These are phyloP conservation scores for Inga oerstediana DNA, from an alignment of 306 rosid species.

Conservation along the genomic window DNA sequence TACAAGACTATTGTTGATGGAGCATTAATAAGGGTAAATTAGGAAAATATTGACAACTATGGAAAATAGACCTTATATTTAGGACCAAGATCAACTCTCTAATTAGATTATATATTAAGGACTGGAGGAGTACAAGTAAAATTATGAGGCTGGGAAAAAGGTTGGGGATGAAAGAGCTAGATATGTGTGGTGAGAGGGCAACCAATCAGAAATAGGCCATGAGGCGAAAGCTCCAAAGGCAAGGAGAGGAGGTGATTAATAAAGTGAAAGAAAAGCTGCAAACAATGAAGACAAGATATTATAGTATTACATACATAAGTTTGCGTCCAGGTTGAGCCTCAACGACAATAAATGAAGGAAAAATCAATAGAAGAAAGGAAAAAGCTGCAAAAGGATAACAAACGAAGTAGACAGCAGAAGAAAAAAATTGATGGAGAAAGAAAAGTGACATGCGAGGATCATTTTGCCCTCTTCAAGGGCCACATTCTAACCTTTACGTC, in stretches of 20 bases:
- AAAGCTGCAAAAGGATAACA: neutral
- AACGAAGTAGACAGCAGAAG: neutral
- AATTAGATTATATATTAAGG: too few species aligned
- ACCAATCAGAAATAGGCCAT: neutral
- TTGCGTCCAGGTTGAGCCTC: neutral
- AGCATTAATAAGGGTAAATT: too few species aligned
- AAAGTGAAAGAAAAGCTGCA: neutral
- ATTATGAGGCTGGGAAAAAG: neutral
- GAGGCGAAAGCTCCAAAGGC: neutral
- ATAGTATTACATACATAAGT: neutral
- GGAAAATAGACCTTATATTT: too few species aligned
- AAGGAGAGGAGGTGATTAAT: neutral
- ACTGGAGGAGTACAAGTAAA: too few species aligned
- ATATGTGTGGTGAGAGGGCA: neutral
- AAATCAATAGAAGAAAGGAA: neutral
- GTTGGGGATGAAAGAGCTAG: neutral
- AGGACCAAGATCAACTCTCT: too few species aligned
- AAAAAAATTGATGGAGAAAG: neutral
- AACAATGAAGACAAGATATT: neutral
- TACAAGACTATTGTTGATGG: too few species aligned
- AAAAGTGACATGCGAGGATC: neutral
- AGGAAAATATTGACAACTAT: too few species aligned
- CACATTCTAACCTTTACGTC: neutral
- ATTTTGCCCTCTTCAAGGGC: conserved; percentile 3
- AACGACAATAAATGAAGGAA: neutral